Base-by-base conservation (phyloP, 2,329 filamentous ascomycete genomes). In the Dothideomycetes sp. region DNA sequence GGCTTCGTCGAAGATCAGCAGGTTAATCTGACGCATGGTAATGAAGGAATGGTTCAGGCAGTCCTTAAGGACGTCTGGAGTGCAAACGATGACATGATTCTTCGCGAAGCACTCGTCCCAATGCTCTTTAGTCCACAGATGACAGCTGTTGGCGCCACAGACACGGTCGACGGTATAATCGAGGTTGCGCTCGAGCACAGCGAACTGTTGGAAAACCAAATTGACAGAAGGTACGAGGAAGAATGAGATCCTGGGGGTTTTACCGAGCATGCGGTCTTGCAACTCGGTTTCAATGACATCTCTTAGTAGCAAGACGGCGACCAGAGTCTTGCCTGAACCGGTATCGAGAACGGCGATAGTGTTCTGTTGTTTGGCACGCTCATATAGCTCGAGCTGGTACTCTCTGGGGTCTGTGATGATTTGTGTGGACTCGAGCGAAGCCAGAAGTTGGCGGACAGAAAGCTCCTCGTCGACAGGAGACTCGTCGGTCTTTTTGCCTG, bases 321-420 rank as follows among this genome's bases (percentile, higher is more conserved):
- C 95, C n/a, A 95, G 69, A 0, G 91, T 98, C 63, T 98, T 98
- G 2, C 91, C 91, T 3, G 86, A 87, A 10, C 91, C 86, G n/a
- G 89, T 95, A 54, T 93, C 87, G 1, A 96, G 71, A 1, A 98
- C 91, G 1, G 91, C 88, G 50, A 98, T 94, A 6, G 81, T 83
- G 55, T 98, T 98, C 50, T 80, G 74, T 37, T 73, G 56, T 55
- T 91, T 94, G 4, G 91, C 89, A 48, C 76, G 76, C 58, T 95
- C 85, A 53, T 91, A 96, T 0, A 98, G 71, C 56, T 96, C 89
- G 10, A 84, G 67, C 58, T 98, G 91, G 54, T 96, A 98, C 53
- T 94, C 86, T 34, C 89, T 74, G 1, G 88, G 85, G 39, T 78
- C 82, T 9, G 78, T 73, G 45, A 91, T 87, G 39, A 86, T 84